Percentiles rank a stretch among this genome's conserved stretches.
Conservation (phyloP, 1,139 yeast genomes). For the Suhomyces coccinellae region DNA sequence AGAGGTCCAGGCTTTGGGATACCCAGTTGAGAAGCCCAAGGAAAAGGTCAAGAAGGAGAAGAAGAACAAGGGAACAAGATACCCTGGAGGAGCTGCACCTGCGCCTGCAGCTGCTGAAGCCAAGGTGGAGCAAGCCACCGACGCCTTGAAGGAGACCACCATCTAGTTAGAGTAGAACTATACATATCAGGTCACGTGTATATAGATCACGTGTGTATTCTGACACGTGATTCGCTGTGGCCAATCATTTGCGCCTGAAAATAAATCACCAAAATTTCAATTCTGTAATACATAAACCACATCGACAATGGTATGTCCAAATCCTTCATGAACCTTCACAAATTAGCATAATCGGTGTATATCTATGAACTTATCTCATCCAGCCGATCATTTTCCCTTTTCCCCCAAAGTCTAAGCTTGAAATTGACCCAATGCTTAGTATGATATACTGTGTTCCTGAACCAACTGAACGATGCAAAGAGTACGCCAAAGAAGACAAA, state of each 20-base stretch:
- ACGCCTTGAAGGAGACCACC: conserved; percentile 18
- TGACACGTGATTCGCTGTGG: conserved; percentile 3
- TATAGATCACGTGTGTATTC: not conserved
- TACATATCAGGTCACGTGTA: not conserved
- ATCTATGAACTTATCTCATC: too few species aligned
- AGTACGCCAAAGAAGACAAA: too few species aligned
- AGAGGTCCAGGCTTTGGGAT: conserved; percentile 74
- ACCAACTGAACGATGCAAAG: too few species aligned
- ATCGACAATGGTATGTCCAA: conserved; percentile 9
- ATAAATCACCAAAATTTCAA: conserved; percentile 11
- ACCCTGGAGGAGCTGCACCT: conserved; percentile 60
- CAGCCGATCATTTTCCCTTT: not conserved
- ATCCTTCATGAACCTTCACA: not conserved
- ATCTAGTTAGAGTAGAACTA: conserved; percentile 8
- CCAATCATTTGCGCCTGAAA: conserved; percentile 16
- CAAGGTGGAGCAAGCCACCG: conserved; percentile 19
- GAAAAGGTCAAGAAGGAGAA: conserved; percentile 72
- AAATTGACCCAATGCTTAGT: too few species aligned
- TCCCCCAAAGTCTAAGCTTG: not conserved
- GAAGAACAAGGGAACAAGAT: conserved; percentile 83
- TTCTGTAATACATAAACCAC: conserved; percentile 7
- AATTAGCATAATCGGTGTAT: not conserved
- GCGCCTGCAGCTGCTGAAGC: conserved; percentile 13
- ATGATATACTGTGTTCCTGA: too few species aligned
- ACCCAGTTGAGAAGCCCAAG: conserved; percentile 71